These are phyloP conservation scores for Dendrothele bispora DNA, from an alignment of 768 basidiomycete species.

Conservation along the genomic window DNA sequence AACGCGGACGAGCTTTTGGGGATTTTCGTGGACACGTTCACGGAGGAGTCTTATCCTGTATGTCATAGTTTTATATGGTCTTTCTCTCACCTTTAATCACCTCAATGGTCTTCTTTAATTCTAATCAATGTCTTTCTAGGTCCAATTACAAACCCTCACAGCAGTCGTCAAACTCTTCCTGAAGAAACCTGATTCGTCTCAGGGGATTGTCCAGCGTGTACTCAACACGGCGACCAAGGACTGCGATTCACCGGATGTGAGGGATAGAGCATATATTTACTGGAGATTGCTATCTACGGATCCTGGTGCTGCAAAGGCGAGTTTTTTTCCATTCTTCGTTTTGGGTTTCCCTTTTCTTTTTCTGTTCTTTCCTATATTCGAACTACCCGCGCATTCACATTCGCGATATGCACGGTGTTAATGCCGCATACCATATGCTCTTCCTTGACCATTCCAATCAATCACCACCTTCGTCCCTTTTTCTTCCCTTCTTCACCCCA, in stretches of 20 bases:
- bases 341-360: background rate
- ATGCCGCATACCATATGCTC: too few species aligned
- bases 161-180: conserved; percentile 97
- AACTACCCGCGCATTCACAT: too few species aligned
- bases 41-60: conserved; percentile 90
- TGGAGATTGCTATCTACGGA: conserved; percentile 96
- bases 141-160: conserved; percentile 82
- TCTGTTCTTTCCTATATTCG: background rate
- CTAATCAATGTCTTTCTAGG: conserved; percentile 30
- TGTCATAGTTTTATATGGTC: conserved; percentile 19
- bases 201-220: conserved; percentile 89
- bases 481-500: background rate
- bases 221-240: conserved; percentile 94
- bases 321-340: background rate
- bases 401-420: too few species aligned
- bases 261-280: conserved; percentile 97
- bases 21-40: conserved; percentile 90
- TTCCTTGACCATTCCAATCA: too few species aligned
- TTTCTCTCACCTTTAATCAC: conserved; percentile 4
- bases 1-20: conserved; percentile 92
- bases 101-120: background rate
- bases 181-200: conserved; percentile 91
- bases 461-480: too few species aligned
- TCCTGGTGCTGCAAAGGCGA: conserved; percentile 91
- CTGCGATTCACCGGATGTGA: conserved; percentile 94